Evolutionary conservation across 805 yeast species (phyloP).

Genomic region (Zygosaccharomyces gambellarensis): DNA sequence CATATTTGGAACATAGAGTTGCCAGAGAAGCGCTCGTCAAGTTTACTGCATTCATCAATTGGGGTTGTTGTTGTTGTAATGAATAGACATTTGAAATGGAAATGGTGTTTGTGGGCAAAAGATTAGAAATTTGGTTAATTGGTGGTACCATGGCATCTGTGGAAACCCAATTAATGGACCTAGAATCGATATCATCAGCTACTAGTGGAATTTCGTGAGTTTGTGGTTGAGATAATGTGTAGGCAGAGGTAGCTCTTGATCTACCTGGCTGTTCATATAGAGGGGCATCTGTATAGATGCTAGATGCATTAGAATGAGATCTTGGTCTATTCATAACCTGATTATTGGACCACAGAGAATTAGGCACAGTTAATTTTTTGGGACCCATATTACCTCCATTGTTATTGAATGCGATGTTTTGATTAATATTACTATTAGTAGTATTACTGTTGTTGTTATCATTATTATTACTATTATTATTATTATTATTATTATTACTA

Average conservation of each 20-base stretch:
- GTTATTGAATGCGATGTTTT: constrained; percentile 3
- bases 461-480: constrained; percentile 3
- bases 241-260: constrained; percentile 23
- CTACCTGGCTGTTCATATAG: constrained; percentile 23
- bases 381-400: constrained; percentile 9
- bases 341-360: constrained; percentile 17
- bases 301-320: constrained; percentile 34
- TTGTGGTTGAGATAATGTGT: constrained; percentile 20
- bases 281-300: constrained; percentile 32
- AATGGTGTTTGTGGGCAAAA: constrained; percentile 74
- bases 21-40: constrained; percentile 45
- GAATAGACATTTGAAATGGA: constrained; percentile 64
- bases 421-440: constrained; percentile 4
- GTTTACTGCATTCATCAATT: constrained; percentile 42
- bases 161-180: constrained; percentile 58
- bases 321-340: constrained; percentile 22
- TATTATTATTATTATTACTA: constrained; percentile 3
- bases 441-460: not conserved
- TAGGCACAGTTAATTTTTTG: constrained; percentile 17
- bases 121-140: constrained; percentile 59
- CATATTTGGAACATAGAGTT: constrained; percentile 59
- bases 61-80: constrained; percentile 47
- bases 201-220: constrained; percentile 31
- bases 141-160: constrained; percentile 69
- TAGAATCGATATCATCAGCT: constrained; percentile 57